These are phyloP conservation scores for Gynostemma pentaphyllum DNA, from an alignment of 306 rosid genomes.

Conservation along the genomic window DNA sequence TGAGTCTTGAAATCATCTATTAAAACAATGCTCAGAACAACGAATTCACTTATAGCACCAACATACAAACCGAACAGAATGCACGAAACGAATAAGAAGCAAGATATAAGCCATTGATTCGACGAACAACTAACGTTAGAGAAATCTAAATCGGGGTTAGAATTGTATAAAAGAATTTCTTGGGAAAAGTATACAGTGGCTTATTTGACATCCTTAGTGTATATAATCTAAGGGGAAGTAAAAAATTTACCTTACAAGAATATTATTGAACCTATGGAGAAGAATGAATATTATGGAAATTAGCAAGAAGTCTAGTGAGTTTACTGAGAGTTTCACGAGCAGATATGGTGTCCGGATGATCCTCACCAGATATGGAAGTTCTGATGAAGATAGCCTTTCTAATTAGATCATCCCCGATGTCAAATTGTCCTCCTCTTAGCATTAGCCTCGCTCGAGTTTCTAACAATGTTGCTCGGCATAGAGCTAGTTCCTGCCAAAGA, in stretches of 20 bases:
- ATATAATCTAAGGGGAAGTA: slow-evolving; percentile 19
- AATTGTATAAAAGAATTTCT: slow-evolving; percentile 19
- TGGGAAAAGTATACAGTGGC: slow-evolving; percentile 29
- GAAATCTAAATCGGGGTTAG: slow-evolving; percentile 16
- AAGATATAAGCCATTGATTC: neutral
- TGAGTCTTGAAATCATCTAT: too few species aligned
- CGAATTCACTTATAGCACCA: neutral
- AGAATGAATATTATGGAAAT: slow-evolving; percentile 47
- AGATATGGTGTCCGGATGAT: slow-evolving; percentile 64
- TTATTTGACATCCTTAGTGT: slow-evolving; percentile 40
- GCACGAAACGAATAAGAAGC: neutral
- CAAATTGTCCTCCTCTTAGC: slow-evolving; percentile 84
- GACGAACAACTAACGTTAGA: neutral
- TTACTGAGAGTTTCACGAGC: slow-evolving; percentile 72
- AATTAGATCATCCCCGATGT: slow-evolving; percentile 65
- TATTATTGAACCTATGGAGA: slow-evolving; percentile 41
- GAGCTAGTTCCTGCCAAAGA: slow-evolving; percentile 82
- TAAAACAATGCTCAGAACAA: too few species aligned
- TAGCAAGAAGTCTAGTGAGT: slow-evolving; percentile 69
- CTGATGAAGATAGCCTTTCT: slow-evolving; percentile 74
- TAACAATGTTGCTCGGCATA: slow-evolving; percentile 63
- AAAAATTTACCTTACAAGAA: slow-evolving; percentile 22
- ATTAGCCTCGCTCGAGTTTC: slow-evolving; percentile 82
- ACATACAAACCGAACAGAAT: neutral
- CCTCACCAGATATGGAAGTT: slow-evolving; percentile 74